Evolutionary conservation across 164 flowering plant species (phyloP), one percentile per base, ranked within the genome.

Genomic region (Tetrastigma voinierianum): DNA sequence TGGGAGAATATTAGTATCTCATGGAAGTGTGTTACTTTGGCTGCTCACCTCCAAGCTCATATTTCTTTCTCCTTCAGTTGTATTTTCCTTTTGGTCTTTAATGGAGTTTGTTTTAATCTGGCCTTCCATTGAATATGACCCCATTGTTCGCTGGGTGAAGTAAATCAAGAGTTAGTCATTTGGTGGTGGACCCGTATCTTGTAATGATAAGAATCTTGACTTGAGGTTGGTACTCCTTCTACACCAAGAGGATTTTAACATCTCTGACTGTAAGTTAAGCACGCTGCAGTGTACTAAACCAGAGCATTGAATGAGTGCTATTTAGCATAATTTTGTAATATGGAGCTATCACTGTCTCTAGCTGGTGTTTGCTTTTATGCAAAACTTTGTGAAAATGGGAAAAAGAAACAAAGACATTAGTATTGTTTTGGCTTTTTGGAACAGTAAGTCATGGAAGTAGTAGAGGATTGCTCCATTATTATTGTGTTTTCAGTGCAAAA

Each of bases 181-280:
- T 84, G 74, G 81, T 85, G n/a, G 71, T 46, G 1, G 90, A 88
- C n/a, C n/a, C 68, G 67, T 85, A 57, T 75, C 87, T 18, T 86
- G 90, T 77, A 74, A 80, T 32, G 69, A 71, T 53, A 79, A 76
- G 76, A 65, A 78, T 70, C 70, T 84, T 2, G 93, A 88, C 69
- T 51, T 88, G 72, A 79, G 93, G 79, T 51, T 88, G 59, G 80
- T 78, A 81, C 67, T 88, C n/a, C n/a, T 25, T 43, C 58, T 69
- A n/a, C n/a, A 62, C 79, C 43, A 89, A 81, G 71, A 76, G 74
- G 61, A 73, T 62, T 18, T 46, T 80, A 66, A 65, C 67, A 4
- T 60, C 57, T 64, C 64, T 71, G 20, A 49, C 70, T 20, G 80
- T 76, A 66, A 68, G 76, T 61, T 18, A n/a, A n/a, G n/a, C n/a